Evolutionary conservation across 139 green algal species (phyloP).

Genomic region (Desmodesmus armatus): DNA sequence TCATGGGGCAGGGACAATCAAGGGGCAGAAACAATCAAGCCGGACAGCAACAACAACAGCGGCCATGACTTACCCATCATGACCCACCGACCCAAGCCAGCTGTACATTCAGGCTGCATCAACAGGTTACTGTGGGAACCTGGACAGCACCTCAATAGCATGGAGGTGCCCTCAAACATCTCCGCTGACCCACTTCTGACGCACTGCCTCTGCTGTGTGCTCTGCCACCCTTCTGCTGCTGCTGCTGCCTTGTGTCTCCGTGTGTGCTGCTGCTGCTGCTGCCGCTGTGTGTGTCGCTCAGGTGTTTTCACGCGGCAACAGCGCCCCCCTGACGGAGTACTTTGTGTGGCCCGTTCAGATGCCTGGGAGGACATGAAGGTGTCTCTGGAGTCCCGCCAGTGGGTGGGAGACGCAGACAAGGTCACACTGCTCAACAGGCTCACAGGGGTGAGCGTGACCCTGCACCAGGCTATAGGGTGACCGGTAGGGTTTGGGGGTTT

Average conservation of each 20-base stretch:
- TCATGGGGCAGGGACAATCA: no score
- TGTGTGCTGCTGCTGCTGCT: not conserved
- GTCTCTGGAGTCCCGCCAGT: slow-evolving; percentile 79
- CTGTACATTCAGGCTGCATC: no score
- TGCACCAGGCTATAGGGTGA: no score
- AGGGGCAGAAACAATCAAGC: no score
- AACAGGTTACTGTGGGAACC: no score
- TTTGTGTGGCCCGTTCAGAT: slow-evolving; percentile 94
- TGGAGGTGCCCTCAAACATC: not conserved
- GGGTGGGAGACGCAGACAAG: slow-evolving; percentile 76
- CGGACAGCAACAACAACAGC: no score
- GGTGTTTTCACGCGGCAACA: slow-evolving; percentile 61
- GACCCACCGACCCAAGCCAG: no score
- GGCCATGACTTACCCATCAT: no score
- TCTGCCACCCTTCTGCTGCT: not conserved
- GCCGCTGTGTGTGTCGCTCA: not conserved
- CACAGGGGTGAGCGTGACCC: not conserved
- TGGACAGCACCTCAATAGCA: no score
- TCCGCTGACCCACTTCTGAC: not conserved
- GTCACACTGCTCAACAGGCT: slow-evolving; percentile 22
- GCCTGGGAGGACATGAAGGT: slow-evolving; percentile 93
- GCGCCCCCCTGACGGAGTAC: slow-evolving; percentile 90
- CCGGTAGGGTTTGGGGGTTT: no score
- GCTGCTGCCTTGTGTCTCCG: not conserved
- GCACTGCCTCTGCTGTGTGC: not conserved